Evolutionary conservation across 2,329 filamentous ascomycete genomes (phyloP).

Genomic region (Amesomyces nigricolor): DNA sequence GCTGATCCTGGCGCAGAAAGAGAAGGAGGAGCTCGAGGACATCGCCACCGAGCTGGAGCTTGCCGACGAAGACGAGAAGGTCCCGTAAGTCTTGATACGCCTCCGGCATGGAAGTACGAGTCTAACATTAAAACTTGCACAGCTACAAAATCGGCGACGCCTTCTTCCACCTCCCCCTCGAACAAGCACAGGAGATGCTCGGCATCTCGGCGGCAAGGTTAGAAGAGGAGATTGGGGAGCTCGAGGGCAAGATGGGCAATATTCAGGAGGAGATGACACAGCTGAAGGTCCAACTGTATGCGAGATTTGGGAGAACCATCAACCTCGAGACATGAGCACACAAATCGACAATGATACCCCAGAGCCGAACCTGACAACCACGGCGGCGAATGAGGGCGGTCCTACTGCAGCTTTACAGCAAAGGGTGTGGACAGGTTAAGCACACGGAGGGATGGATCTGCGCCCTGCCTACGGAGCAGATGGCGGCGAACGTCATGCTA

Average conservation of each 20-base stretch:
- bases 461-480: too few species aligned
- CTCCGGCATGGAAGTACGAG: not conserved
- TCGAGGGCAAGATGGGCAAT: constrained; percentile 70
- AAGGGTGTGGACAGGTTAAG: not conserved
- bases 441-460: too few species aligned
- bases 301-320: constrained; percentile 91
- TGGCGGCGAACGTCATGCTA: too few species aligned
- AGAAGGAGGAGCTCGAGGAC: constrained; percentile 96
- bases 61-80: constrained; percentile 87
- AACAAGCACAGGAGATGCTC: constrained; percentile 83
- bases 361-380: not conserved
- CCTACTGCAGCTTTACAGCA: not conserved
- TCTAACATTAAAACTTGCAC: constrained; percentile 13
- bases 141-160: constrained; percentile 97
- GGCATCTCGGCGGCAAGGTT: constrained; percentile 63
- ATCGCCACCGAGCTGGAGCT: constrained; percentile 86
- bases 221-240: constrained; percentile 65
- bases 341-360: not conserved
- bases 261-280: constrained; percentile 82
- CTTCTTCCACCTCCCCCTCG: constrained; percentile 79
- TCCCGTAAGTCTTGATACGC: constrained; percentile 59
- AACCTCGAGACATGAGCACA: constrained; percentile 75
- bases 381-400: not conserved
- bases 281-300: constrained; percentile 89
- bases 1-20: constrained; percentile 59